Conservation (phyloP, 2,329 filamentous ascomycete genomes). For the Achaetomium macrosporum region DNA sequence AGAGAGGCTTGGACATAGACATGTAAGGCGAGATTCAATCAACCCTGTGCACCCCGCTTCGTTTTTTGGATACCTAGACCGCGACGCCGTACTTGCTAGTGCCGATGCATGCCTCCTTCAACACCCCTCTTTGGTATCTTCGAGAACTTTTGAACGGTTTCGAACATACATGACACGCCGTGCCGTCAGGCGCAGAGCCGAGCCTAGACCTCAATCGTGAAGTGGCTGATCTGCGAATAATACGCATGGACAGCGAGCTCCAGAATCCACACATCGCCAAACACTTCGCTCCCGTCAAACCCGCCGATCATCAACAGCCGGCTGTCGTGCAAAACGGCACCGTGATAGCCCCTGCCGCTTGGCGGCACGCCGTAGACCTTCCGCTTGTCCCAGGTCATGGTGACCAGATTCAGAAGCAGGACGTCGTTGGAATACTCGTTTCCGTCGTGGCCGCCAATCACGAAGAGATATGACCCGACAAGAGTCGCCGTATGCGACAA, state of each 20-base stretch:
- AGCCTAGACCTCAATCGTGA: constrained; percentile 59
- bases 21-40: neutral
- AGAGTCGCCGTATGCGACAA: constrained; percentile 64
- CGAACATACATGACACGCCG: neutral
- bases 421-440: constrained; percentile 65
- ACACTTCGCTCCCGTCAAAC: constrained; percentile 62
- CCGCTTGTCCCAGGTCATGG: constrained; percentile 67
- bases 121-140: neutral
- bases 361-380: constrained; percentile 59
- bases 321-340: constrained; percentile 59
- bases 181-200: neutral
- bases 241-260: constrained; percentile 66
- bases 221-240: constrained; percentile 69
- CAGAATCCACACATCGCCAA: constrained; percentile 60
- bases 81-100: neutral
- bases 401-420: constrained; percentile 62
- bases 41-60: neutral
- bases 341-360: constrained; percentile 61
- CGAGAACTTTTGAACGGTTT: neutral
- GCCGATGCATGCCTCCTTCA: neutral
- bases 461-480: constrained; percentile 64
- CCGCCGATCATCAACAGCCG: constrained; percentile 60
- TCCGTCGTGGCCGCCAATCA: constrained; percentile 65
- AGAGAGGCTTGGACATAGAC: constrained; percentile 3
- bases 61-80: neutral